phyloP scores from a whole-genome alignment of 768 basidiomycete species.

The Kockovaella imperatae region DNA sequence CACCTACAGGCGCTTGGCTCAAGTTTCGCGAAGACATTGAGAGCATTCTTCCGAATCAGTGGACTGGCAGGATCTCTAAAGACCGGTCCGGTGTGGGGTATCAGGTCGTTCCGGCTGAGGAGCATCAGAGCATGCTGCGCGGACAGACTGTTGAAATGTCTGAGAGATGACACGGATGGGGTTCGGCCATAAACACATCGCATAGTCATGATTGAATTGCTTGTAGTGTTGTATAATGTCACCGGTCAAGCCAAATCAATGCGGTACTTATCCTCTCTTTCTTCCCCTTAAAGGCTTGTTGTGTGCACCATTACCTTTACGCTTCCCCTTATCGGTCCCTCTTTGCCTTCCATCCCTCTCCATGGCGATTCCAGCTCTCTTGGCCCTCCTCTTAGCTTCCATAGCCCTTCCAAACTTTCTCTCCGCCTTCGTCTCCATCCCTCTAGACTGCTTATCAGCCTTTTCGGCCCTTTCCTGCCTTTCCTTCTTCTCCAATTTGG shows the following conservation, averaged over 20 bases:
- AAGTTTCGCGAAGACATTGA: slow-evolving; percentile 21
- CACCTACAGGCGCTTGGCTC: slow-evolving; percentile 19
- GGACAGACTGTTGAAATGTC: slow-evolving; percentile 33
- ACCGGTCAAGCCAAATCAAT: neutral
- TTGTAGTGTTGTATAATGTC: too few relatives aligned
- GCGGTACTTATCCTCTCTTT: slow-evolving; percentile 12
- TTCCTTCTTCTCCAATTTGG: slow-evolving; percentile 17
- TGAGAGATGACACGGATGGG: slow-evolving; percentile 13
- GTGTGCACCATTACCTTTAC: slow-evolving; percentile 14
- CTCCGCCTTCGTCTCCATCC: slow-evolving; percentile 65
- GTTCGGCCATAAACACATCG: neutral
- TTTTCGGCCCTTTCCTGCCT: slow-evolving; percentile 19
- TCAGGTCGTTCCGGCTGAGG: slow-evolving; percentile 9
- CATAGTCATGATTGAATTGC: too few relatives aligned
- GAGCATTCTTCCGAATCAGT: slow-evolving; percentile 8
- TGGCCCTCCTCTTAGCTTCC: slow-evolving; percentile 57
- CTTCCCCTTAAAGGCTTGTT: neutral
- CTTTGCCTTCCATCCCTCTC: slow-evolving; percentile 45
- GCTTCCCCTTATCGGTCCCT: slow-evolving; percentile 5
- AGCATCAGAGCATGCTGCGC: slow-evolving; percentile 24
- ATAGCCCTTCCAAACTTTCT: slow-evolving; percentile 58
- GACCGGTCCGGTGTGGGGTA: neutral
- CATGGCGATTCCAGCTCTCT: slow-evolving; percentile 66
- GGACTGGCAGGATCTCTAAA: neutral
- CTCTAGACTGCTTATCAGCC: slow-evolving; percentile 45